Percentiles rank a stretch among this genome's conserved stretches.
These are phyloP conservation scores for Aspergillus transmontanensis DNA, from an alignment of 2,329 filamentous ascomycete species.

Conservation along the genomic window DNA sequence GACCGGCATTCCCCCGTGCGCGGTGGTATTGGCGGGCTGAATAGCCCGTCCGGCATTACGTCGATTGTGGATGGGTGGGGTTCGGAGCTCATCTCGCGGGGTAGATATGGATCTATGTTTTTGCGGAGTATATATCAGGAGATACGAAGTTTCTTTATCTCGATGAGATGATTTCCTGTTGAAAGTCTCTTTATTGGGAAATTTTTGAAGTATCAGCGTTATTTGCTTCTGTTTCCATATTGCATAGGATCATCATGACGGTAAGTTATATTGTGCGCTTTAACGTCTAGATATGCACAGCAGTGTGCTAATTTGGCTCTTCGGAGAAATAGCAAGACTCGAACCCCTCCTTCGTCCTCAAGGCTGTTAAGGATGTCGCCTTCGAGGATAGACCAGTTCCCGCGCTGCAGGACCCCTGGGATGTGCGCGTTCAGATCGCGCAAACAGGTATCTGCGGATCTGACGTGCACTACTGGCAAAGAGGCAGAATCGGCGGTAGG, in stretches of 20 bases:
- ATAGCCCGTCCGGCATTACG: neutral
- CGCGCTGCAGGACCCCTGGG: slow-evolving; percentile 35
- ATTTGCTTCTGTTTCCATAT: no score
- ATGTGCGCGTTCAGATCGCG: slow-evolving; percentile 50
- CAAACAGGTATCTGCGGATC: slow-evolving; percentile 54
- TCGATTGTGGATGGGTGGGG: neutral
- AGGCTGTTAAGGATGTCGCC: slow-evolving; percentile 46
- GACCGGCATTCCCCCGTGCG: neutral
- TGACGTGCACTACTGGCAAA: slow-evolving; percentile 47
- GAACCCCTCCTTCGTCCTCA: slow-evolving; percentile 51
- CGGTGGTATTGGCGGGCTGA: no score
- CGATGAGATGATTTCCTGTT: neutral
- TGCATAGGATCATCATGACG: neutral
- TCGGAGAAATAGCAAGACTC: neutral
- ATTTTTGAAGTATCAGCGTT: accelerated
- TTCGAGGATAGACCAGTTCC: slow-evolving; percentile 51
- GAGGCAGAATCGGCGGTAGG: slow-evolving; percentile 47
- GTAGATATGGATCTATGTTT: neutral
- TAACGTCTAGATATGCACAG: neutral
- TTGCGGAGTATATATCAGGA: neutral
- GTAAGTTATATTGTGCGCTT: neutral
- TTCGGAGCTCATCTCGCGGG: neutral
- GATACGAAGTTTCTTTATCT: no score
- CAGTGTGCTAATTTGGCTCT: neutral
- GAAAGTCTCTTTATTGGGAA: neutral